Percentiles rank a stretch among this genome's conserved stretches.
These are phyloP conservation scores for Tetrapyrgos nigripes DNA, from an alignment of 1,284 basidiomycete species.

Conservation along the genomic window DNA sequence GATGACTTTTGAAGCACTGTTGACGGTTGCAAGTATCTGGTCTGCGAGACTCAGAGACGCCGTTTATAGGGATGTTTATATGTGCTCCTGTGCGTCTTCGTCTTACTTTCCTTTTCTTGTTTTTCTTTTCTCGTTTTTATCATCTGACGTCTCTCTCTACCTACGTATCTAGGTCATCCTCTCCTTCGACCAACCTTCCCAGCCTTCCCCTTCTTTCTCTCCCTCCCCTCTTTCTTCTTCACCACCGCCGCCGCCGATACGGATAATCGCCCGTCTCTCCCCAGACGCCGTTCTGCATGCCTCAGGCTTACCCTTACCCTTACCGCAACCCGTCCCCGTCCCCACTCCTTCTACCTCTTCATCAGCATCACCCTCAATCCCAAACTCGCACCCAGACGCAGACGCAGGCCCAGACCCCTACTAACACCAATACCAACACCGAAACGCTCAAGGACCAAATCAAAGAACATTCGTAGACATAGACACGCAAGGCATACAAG, in stretches of 20 bases:
- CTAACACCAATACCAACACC: no score
- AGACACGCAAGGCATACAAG: no score
- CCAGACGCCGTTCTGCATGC: conserved; percentile 58
- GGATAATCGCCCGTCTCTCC: conserved; percentile 80
- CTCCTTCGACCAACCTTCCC: background rate
- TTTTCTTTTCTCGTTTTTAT: conserved; percentile 7
- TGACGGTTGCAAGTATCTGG: conserved; percentile 62
- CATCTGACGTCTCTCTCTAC: no score
- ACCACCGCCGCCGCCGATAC: conserved; percentile 53
- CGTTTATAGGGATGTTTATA: conserved; percentile 93
- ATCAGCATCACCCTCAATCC: conserved; percentile 43
- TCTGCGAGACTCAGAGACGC: conserved; percentile 63
- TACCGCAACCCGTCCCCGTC: no score
- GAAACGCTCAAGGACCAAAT: no score
- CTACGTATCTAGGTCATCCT: no score
- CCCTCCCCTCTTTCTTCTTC: conserved; percentile 36
- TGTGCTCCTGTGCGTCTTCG: conserved; percentile 83
- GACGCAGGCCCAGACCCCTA: conserved; percentile 44
- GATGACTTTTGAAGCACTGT: conserved; percentile 87
- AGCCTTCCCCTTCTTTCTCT: conserved; percentile 50
- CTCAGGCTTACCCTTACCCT: no score
- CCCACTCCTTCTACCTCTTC: no score
- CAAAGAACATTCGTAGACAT: no score
- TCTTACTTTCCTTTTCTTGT: background rate
- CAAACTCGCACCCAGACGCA: conserved; percentile 43